phyloP scores from a whole-genome alignment of 257 asterid genomes.

The Misopates orontium region DNA sequence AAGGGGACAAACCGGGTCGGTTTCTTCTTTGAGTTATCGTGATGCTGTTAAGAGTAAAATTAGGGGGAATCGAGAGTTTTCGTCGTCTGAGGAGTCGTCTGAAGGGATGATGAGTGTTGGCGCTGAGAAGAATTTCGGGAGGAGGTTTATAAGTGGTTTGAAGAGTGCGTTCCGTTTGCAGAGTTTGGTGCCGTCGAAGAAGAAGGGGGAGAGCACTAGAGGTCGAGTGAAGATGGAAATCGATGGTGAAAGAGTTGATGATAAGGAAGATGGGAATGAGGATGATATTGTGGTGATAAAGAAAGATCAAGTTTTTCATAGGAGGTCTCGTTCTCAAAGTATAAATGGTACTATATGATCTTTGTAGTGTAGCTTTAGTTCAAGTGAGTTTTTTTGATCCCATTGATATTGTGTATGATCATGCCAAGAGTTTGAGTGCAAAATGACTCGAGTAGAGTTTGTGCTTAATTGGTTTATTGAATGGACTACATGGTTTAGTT shows the following conservation, averaged over 20 bases:
- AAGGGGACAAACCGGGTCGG: constrained; percentile 65
- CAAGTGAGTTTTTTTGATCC: no score
- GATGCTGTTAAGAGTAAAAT: constrained; percentile 29
- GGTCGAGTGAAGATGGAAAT: constrained; percentile 4
- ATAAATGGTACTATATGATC: no score
- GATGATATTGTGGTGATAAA: constrained; percentile 44
- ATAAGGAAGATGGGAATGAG: constrained; percentile 7
- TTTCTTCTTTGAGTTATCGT: constrained; percentile 55
- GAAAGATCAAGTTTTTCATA: constrained; percentile 38
- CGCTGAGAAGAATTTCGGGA: constrained; percentile 42
- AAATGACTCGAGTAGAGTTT: no score
- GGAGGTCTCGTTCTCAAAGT: constrained; percentile 30
- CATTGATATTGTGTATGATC: no score
- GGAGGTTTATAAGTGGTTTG: constrained; percentile 60
- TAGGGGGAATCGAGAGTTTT: constrained; percentile 22
- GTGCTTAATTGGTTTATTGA: no score
- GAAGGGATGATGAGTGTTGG: constrained; percentile 29
- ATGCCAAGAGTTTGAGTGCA: no score
- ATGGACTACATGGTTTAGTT: no score
- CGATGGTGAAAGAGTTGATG: no score
- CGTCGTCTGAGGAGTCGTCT: constrained; percentile 41
- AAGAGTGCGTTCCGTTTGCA: constrained; percentile 55
- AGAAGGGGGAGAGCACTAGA: constrained; percentile 38
- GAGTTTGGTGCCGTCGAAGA: constrained; percentile 36
- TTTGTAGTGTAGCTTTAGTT: no score